Conservation (phyloP, 805 yeast species). For the Candida boleticola region DNA sequence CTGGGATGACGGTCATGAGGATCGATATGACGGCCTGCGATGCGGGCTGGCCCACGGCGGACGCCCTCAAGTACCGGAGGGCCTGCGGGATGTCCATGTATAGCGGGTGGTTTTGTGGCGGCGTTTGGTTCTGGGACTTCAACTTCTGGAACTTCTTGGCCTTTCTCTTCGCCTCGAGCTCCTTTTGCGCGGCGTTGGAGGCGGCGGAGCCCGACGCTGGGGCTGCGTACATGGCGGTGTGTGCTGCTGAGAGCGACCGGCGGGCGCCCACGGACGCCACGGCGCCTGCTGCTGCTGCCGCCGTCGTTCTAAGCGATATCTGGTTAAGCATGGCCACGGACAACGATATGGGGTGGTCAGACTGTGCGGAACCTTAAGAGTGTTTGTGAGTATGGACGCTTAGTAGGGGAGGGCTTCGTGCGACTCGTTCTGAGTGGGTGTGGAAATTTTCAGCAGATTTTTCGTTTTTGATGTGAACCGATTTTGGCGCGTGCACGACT, state of each 20-base stretch:
- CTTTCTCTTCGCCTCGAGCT: constrained; percentile 17
- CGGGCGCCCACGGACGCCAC: neutral
- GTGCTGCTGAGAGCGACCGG: neutral
- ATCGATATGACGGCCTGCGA: constrained; percentile 65
- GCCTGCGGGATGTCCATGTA: constrained; percentile 74
- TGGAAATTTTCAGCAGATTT: too few species aligned
- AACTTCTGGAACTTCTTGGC: constrained; percentile 22
- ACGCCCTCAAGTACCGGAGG: constrained; percentile 75
- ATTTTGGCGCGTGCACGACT: too few species aligned
- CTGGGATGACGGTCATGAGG: constrained; percentile 63
- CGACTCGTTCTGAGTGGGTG: too few species aligned
- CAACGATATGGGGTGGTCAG: neutral
- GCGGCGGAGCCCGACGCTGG: neutral
- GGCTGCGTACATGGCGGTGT: neutral
- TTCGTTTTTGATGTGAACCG: too few species aligned
- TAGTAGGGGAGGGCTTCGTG: too few species aligned
- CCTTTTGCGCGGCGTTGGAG: constrained; percentile 2
- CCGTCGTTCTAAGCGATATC: neutral
- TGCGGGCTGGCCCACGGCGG: constrained; percentile 82
- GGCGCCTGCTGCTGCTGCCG: neutral
- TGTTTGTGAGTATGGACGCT: too few species aligned
- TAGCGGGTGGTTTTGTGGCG: constrained; percentile 51
- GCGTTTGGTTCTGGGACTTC: constrained; percentile 30
- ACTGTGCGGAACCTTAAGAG: too few species aligned
- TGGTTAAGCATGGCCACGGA: neutral